These are phyloP conservation scores for Chenopodium album DNA, from an alignment of 148 eudicot species.

Conservation along the genomic window DNA sequence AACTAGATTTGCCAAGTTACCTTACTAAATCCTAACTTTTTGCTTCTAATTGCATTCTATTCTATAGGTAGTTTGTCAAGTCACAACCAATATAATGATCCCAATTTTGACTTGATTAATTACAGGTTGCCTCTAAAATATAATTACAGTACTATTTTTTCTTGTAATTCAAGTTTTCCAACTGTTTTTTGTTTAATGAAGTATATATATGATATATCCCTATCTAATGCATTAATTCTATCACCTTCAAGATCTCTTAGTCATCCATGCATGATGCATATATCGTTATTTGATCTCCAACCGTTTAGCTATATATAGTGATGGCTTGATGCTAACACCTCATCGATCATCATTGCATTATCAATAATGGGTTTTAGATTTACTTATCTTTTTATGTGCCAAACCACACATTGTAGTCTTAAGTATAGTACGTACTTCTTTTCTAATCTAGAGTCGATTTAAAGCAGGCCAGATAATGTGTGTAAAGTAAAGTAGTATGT, in stretches of 20 bases:
- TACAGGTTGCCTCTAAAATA: not conserved
- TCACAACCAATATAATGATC: not conserved
- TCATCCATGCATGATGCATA: not conserved
- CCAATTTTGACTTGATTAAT: not conserved
- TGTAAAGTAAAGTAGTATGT: too few species aligned
- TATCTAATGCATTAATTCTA: not conserved
- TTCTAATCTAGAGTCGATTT: too few species aligned
- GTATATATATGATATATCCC: not conserved
- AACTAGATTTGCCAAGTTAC: not conserved
- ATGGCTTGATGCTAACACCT: conserved; percentile 2
- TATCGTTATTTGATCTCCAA: not conserved
- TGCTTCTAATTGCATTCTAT: not conserved
- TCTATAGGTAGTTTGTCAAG: not conserved
- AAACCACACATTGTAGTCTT: too few species aligned
- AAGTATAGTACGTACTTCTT: too few species aligned
- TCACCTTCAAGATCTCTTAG: not conserved
- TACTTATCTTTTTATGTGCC: not conserved
- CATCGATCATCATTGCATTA: not conserved
- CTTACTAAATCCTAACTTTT: not conserved
- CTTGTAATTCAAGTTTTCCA: not conserved
- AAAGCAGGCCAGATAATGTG: too few species aligned
- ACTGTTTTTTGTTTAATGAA: not conserved
- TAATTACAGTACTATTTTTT: not conserved
- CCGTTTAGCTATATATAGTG: not conserved
- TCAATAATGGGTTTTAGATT: not conserved